phyloP scores from a whole-genome alignment of 75 land plant species.

The Adiantum capillusveneris region DNA sequence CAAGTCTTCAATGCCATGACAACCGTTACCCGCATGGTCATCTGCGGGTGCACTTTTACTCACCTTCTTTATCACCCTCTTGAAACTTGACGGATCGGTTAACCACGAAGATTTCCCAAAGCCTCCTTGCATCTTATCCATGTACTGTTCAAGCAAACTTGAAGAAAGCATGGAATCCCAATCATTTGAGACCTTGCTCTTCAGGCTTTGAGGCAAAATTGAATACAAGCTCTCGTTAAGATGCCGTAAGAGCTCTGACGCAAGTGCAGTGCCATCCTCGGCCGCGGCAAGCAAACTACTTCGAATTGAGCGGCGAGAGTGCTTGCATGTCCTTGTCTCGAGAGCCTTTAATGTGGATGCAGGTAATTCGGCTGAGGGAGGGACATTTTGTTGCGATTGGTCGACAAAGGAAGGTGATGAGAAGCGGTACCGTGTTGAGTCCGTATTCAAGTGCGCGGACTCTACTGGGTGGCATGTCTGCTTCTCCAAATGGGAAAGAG shows the following conservation, averaged over 20 bases:
- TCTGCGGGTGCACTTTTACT: neutral
- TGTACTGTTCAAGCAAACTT: neutral
- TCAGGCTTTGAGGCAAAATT: neutral
- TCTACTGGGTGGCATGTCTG: no score
- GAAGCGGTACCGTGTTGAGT: no score
- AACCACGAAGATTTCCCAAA: neutral
- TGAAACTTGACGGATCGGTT: neutral
- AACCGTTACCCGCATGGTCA: neutral
- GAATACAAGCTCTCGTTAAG: neutral
- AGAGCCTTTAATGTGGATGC: no score
- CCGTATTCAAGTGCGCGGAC: no score
- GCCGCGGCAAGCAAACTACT: neutral
- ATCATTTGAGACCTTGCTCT: neutral
- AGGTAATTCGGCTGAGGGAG: no score
- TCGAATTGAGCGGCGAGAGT: no score
- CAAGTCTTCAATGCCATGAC: neutral
- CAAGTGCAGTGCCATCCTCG: neutral
- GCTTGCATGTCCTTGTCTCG: no score
- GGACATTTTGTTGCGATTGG: no score
- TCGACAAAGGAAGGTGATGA: no score
- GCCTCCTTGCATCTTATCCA: neutral
- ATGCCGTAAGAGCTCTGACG: neutral
- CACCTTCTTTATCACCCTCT: neutral
- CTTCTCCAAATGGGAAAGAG: no score
- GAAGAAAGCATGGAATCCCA: constrained; percentile 2